A percentile compares a stretch with the other conserved stretches of the same genome.
phyloP scores from a whole-genome alignment of 495 filamentous ascomycete genomes.

The Cenococcum geophilum region DNA sequence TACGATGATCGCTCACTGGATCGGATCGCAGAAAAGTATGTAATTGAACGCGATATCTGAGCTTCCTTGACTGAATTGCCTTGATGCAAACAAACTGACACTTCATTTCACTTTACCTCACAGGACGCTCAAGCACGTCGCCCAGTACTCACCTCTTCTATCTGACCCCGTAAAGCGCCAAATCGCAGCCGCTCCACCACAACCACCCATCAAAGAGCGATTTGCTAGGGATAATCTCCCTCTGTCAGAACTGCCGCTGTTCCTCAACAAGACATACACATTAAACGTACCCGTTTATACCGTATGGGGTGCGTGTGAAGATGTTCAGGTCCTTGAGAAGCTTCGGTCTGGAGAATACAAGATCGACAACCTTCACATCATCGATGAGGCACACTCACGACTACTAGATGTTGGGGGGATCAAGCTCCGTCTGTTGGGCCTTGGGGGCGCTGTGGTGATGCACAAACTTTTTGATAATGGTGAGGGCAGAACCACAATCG shows the following conservation, averaged over 20 bases:
- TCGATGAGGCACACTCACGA: conserved; percentile 94
- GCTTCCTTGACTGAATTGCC: not conserved
- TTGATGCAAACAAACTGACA: not conserved
- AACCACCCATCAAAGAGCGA: conserved; percentile 69
- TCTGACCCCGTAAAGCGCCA: conserved; percentile 79
- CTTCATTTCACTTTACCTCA: conserved; percentile 14
- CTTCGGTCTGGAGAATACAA: conserved; percentile 98
- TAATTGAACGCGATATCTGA: conserved; percentile 19
- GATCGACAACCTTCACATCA: conserved; percentile 93
- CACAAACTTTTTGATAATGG: conserved; percentile 99
- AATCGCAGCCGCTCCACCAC: conserved; percentile 60
- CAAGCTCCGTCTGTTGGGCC: conserved; percentile 86
- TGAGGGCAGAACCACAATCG: conserved; percentile 95
- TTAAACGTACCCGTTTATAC: conserved; percentile 97
- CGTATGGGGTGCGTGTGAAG: conserved; percentile 98
- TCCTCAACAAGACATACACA: conserved; percentile 79
- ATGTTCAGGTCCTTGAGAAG: conserved; percentile 96
- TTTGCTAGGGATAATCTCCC: conserved; percentile 77
- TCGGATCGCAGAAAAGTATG: conserved; percentile 97
- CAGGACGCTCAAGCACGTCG: conserved; percentile 96
- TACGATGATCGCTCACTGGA: conserved; percentile 95
- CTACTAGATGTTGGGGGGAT: conserved; percentile 91
- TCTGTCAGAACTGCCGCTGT: conserved; percentile 87
- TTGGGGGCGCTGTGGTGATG: conserved; percentile 98
- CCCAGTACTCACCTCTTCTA: conserved; percentile 94